phyloP scores from a whole-genome alignment of 352 stramenopile species.

The Phytopythium mirpurense region DNA sequence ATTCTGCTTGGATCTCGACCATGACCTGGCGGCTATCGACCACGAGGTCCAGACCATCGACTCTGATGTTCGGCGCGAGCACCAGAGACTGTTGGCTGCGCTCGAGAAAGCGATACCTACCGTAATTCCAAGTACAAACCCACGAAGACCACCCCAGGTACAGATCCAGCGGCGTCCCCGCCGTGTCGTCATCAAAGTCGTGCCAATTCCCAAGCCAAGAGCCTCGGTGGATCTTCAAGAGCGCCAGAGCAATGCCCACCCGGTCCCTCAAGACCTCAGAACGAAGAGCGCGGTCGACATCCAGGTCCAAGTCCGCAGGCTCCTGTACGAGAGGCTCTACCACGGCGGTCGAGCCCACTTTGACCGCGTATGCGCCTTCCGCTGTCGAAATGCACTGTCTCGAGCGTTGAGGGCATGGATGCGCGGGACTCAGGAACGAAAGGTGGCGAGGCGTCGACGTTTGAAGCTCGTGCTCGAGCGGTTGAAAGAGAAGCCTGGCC shows the following conservation, averaged over 20 bases:
- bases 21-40: background rate
- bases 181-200: background rate
- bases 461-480: background rate
- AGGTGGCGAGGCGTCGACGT: background rate
- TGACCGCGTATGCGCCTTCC: background rate
- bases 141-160: background rate
- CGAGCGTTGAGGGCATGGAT: background rate
- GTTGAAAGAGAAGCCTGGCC: background rate
- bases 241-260: background rate
- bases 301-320: background rate
- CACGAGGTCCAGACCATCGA: background rate
- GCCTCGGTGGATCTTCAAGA: background rate
- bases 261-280: too few species aligned
- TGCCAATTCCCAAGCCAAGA: background rate
- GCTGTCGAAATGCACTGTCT: background rate
- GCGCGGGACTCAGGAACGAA: background rate
- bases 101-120: background rate
- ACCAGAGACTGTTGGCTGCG: background rate
- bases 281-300: background rate
- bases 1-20: background rate
- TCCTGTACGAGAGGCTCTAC: background rate
- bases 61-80: background rate
- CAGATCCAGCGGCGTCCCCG: background rate
- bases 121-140: background rate
- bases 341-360: background rate